Evolutionary conservation across 306 rosid genomes (phyloP), one percentile per base, ranked within the genome.

Genomic region (Malus fusca): DNA sequence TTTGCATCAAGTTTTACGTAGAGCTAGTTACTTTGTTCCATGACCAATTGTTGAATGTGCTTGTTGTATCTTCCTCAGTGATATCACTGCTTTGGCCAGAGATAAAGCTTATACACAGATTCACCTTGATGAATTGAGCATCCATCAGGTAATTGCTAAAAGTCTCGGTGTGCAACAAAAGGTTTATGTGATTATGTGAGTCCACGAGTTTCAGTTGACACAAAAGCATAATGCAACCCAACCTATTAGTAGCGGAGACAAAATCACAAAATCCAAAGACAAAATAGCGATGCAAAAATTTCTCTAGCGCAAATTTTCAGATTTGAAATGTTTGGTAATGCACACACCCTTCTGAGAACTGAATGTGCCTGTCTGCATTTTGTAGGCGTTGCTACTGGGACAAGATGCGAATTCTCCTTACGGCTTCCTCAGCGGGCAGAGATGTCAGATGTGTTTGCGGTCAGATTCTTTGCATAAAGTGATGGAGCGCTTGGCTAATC

Each of bases 51-150:
- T 75, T 66, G 75, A 59, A 58, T 72, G 55, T 22, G 14, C 35
- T 53, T 60, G 7, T 65, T 65, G 33, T 79, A 81, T 78, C 77
- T 68, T 80, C 85, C 72, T 44, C 82, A 93, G 98, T 60, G 97
- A 93, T 66, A 90, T 93, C 75, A 93, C 98, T 63, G 91, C 95
- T 77, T 88, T 93, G 91, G 98, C 98, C 40, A 90, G 87, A 82
- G 93, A 90, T 70, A 93, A 80, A 86, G 95, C 92, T 61, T 93
- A 93, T 84, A 79, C 95, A 72, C 86, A 84, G 68, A 89, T 89
- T 76, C 82, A 75, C 68, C 89, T 90, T 0, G 87, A 87, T 22
- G 88, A 90, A 74, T 85, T 88, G 80, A 93, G 84, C 73, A 82
- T 93, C 78, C 91, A 85, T 80, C 91, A 93, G 98, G 98, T 92